These are phyloP conservation scores for Flaveria ramosissima DNA, from an alignment of 129 eudicot species.

Conservation along the genomic window DNA sequence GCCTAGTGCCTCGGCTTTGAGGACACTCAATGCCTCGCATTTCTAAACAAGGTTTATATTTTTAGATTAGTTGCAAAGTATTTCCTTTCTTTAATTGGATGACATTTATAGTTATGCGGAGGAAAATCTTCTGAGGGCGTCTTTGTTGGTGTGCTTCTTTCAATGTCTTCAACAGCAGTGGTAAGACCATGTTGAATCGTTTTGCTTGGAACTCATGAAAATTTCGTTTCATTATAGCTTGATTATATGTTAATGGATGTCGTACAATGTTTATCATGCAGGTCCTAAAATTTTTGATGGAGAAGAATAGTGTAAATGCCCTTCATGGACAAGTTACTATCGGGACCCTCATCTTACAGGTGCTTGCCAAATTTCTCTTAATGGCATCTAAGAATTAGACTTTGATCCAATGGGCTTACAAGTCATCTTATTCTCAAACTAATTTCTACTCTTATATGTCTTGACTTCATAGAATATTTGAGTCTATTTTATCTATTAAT, in stretches of 20 bases:
- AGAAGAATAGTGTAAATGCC: slow-evolving; percentile 73
- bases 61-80: background rate
- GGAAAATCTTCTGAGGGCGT: slow-evolving; percentile 93
- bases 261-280: slow-evolving; percentile 25
- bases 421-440: slow-evolving; percentile 1
- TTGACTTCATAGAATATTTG: background rate
- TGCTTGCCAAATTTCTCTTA: slow-evolving; percentile 18
- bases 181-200: slow-evolving; percentile 38
- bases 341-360: slow-evolving; percentile 98
- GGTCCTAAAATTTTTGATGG: slow-evolving; percentile 97
- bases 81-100: slow-evolving; percentile 13
- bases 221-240: slow-evolving; percentile 2
- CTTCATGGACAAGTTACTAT: slow-evolving; percentile 97
- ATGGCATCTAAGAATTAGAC: slow-evolving; percentile 18
- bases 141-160: slow-evolving; percentile 89
- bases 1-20: background rate
- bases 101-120: slow-evolving; percentile 80
- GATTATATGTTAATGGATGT: slow-evolving; percentile 21
- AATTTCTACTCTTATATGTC: background rate
- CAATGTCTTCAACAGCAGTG: slow-evolving; percentile 99
- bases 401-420: slow-evolving; percentile 3
- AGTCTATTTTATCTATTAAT: background rate
- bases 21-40: background rate
- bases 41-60: background rate
- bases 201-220: slow-evolving; percentile 4